phyloP scores from a whole-genome alignment of 805 yeast genomes.

The Cyberlindnera lachancei region DNA sequence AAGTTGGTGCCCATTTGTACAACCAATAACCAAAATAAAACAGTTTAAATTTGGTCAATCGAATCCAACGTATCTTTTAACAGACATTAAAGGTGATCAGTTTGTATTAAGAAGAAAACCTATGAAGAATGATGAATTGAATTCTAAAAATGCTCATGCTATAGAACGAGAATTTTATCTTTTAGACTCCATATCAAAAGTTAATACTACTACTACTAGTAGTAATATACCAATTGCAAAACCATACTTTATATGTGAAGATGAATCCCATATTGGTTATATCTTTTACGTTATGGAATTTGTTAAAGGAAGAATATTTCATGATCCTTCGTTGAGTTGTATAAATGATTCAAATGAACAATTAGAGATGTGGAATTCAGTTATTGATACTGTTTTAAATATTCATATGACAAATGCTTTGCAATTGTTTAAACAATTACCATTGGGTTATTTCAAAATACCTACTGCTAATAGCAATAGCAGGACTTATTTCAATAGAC shows the following conservation, averaged over 20 bases:
- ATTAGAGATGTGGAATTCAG: conserved; percentile 37
- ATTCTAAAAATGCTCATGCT: conserved; percentile 53
- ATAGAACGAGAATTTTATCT: conserved; percentile 54
- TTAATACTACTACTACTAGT: conserved; percentile 5
- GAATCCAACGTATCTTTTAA: conserved; percentile 51
- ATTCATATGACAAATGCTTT: conserved; percentile 44
- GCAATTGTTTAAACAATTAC: conserved; percentile 35
- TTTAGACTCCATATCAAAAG: conserved; percentile 29
- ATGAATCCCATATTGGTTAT: conserved; percentile 44
- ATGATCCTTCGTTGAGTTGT: conserved; percentile 39
- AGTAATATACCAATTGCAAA: conserved; percentile 46
- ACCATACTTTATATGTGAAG: conserved; percentile 47
- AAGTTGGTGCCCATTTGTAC: conserved; percentile 16
- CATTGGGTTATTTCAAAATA: conserved; percentile 32
- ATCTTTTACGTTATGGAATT: conserved; percentile 58
- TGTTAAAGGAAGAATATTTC: conserved; percentile 48
- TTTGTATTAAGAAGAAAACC: conserved; percentile 55
- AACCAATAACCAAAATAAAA: conserved; percentile 31
- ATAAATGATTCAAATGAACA: conserved; percentile 22
- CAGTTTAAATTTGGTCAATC: conserved; percentile 61
- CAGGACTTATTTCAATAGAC: conserved; percentile 44
- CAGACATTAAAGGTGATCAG: conserved; percentile 30
- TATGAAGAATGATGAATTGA: conserved; percentile 37
- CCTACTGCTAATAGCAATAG: conserved; percentile 17
- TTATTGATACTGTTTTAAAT: conserved; percentile 38